phyloP scores from a whole-genome alignment of 2,329 filamentous ascomycete genomes.

The Aspergillus piperis region DNA sequence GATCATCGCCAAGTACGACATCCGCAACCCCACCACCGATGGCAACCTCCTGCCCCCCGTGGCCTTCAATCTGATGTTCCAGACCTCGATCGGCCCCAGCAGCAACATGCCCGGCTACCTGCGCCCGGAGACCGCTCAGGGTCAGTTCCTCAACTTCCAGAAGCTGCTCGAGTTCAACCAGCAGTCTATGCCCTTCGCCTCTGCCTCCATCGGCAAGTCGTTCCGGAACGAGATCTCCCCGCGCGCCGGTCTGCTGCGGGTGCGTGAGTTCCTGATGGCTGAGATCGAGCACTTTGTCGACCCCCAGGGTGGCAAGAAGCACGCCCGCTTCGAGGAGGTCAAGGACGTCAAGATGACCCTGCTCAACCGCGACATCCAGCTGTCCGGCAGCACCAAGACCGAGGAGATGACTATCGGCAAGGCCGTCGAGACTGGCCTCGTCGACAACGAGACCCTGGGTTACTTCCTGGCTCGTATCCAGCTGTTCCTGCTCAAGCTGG shows the following conservation, averaged over 20 bases:
- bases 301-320: conserved; percentile 91
- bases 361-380: conserved; percentile 80
- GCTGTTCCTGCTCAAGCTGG: conserved; percentile 84
- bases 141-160: conserved; percentile 95
- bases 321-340: conserved; percentile 82
- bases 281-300: conserved; percentile 99
- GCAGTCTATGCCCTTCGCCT: conserved; percentile 92
- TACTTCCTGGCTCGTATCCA: conserved; percentile 96
- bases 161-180: conserved; percentile 98
- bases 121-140: conserved; percentile 93
- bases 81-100: conserved; percentile 90
- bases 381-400: conserved; percentile 77
- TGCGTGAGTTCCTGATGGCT: conserved; percentile 97
- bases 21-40: conserved; percentile 82
- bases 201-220: conserved; percentile 94
- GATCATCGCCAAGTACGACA: conserved; percentile 87
- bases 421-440: conserved; percentile 76
- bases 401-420: conserved; percentile 77
- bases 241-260: conserved; percentile 83
- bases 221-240: conserved; percentile 99
- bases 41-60: conserved; percentile 77
- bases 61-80: conserved; percentile 98
- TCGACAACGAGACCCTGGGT: conserved; percentile 96
- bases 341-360: conserved; percentile 80
- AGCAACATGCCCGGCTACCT: conserved; percentile 83